Conservation (phyloP, 2,329 filamentous ascomycete genomes). For the Penicillium palitans region DNA sequence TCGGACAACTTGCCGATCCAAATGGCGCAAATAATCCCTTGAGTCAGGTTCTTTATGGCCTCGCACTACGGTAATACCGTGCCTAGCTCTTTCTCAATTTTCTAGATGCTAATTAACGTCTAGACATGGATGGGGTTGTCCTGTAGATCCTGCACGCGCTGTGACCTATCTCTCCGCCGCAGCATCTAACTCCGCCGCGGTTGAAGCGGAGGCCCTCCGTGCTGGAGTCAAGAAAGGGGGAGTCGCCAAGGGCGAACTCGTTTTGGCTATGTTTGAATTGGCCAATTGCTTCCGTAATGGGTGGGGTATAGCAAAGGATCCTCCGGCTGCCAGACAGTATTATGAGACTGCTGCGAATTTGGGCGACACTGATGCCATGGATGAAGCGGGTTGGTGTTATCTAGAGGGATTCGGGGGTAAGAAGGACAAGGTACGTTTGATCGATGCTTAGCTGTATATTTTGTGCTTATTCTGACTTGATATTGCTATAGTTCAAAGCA, state of each 20-base stretch:
- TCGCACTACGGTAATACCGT: constrained; percentile 69
- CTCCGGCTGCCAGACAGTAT: constrained; percentile 82
- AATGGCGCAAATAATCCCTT: constrained; percentile 85
- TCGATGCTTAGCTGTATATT: not conserved
- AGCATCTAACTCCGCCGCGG: constrained; percentile 81
- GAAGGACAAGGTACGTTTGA: constrained; percentile 87
- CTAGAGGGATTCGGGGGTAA: constrained; percentile 94
- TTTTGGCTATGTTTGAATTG: constrained; percentile 94
- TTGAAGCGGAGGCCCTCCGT: constrained; percentile 81
- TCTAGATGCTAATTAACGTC: constrained; percentile 15
- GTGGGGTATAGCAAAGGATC: constrained; percentile 86
- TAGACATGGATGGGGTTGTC: constrained; percentile 91
- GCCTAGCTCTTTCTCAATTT: not conserved
- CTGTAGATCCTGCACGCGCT: constrained; percentile 68
- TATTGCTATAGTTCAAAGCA: constrained; percentile 50
- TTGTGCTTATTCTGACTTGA: constrained; percentile 8
- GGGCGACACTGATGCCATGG: constrained; percentile 96
- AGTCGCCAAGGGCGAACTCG: constrained; percentile 90
- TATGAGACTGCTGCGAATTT: constrained; percentile 97
- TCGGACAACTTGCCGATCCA: constrained; percentile 79
- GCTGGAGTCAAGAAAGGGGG: constrained; percentile 92
- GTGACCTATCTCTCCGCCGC: constrained; percentile 84
- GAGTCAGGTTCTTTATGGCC: constrained; percentile 92
- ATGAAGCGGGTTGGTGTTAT: constrained; percentile 95
- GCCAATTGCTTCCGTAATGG: constrained; percentile 77